Conservation (phyloP, 1,284 basidiomycete genomes). For the Ceratobasidium sp. region DNA sequence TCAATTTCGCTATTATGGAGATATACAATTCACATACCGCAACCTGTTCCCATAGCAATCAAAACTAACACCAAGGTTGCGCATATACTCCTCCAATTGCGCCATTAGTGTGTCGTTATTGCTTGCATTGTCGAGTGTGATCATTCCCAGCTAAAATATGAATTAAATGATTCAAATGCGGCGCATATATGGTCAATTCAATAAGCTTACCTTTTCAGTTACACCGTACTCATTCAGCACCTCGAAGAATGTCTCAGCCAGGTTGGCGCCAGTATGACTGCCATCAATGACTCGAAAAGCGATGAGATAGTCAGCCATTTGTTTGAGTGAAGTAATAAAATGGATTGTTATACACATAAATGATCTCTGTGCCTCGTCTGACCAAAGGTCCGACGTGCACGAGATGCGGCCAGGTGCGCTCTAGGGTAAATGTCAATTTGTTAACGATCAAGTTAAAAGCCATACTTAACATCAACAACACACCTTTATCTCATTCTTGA, state of each 20-base stretch:
- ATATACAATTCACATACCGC: background rate
- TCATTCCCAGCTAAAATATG: conserved; percentile 7
- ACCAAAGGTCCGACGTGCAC: conserved; percentile 36
- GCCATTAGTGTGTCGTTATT: conserved; percentile 38
- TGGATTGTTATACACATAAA: conserved; percentile 36
- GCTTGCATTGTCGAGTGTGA: conserved; percentile 33
- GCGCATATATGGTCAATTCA: background rate
- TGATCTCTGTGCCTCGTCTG: conserved; percentile 4
- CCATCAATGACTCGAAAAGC: conserved; percentile 27
- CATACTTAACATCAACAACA: background rate
- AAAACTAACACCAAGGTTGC: conserved; percentile 14
- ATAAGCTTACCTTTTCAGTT: background rate
- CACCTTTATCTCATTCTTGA: conserved; percentile 11
- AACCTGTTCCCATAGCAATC: conserved; percentile 30
- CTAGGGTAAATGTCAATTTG: background rate
- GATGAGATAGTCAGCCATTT: conserved; percentile 14
- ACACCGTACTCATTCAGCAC: conserved; percentile 22
- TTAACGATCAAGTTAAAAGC: background rate
- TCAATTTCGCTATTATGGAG: background rate
- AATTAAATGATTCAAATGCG: background rate
- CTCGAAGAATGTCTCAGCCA: conserved; percentile 13
- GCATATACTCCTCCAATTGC: conserved; percentile 14
- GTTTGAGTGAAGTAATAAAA: background rate
- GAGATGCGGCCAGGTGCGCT: conserved; percentile 37
- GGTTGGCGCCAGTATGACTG: conserved; percentile 21